Percentiles rank a stretch among this genome's conserved stretches.
Evolutionary conservation across 257 asterid species (phyloP).

Genomic region (Solanum chmielewskii): DNA sequence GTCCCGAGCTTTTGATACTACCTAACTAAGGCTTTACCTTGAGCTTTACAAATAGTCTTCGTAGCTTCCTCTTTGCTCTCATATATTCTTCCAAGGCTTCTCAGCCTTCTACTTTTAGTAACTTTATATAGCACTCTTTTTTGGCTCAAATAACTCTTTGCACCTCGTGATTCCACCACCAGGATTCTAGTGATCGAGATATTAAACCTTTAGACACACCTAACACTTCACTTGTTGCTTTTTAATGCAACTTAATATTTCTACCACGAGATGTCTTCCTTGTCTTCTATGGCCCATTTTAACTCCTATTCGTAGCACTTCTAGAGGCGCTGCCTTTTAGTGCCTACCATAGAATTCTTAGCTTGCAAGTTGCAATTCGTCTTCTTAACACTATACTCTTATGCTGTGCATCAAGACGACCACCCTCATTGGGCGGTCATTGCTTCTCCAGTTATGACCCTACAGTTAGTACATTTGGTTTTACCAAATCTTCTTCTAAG

Average conservation of each 20-base stretch:
- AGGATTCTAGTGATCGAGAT: background rate
- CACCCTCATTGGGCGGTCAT: background rate
- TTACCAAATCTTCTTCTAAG: background rate
- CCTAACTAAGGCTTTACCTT: background rate
- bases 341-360: background rate
- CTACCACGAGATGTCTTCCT: background rate
- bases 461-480: background rate
- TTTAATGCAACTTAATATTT: background rate
- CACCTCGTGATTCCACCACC: background rate
- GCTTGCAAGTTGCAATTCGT: background rate
- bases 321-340: background rate
- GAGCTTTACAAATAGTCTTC: background rate
- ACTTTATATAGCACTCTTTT: background rate
- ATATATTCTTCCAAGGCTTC: background rate
- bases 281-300: background rate
- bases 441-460: background rate
- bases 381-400: background rate
- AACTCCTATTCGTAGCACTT: background rate
- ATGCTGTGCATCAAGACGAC: background rate
- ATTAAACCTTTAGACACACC: background rate
- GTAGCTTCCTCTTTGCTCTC: background rate
- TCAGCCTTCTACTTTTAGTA: background rate
- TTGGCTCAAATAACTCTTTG: background rate
- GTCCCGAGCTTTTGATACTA: background rate
- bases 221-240: background rate